phyloP scores from a whole-genome alignment of 805 yeast species.

The Metschnikowia anglica region DNA sequence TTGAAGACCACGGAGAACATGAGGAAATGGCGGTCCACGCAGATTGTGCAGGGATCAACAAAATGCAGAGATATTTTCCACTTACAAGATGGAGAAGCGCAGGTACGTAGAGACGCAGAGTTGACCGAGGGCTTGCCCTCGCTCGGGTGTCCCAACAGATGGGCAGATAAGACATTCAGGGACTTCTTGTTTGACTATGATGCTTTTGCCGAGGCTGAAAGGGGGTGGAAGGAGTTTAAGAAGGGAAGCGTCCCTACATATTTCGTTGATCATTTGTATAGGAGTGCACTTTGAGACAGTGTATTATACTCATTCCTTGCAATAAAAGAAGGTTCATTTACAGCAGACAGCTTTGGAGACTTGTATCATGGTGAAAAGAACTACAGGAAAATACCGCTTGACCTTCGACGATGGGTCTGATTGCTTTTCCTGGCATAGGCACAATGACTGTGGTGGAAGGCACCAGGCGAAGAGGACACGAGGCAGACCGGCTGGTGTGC shows the following conservation, averaged over 20 bases:
- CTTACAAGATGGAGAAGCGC: slow-evolving; percentile 29
- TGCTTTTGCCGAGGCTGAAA: slow-evolving; percentile 25
- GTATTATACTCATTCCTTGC: too few species aligned
- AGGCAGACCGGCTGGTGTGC: too few species aligned
- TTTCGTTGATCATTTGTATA: neutral
- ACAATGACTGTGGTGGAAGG: too few species aligned
- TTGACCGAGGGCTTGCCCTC: slow-evolving; percentile 20
- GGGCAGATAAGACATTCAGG: slow-evolving; percentile 29
- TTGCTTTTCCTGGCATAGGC: too few species aligned
- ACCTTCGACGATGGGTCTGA: too few species aligned
- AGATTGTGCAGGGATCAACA: slow-evolving; percentile 3
- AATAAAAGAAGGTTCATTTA: too few species aligned
- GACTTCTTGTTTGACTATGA: slow-evolving; percentile 28
- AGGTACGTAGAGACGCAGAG: slow-evolving; percentile 23
- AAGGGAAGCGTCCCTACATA: neutral
- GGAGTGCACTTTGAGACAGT: too few species aligned
- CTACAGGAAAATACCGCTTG: too few species aligned
- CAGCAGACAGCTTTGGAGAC: too few species aligned
- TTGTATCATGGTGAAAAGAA: too few species aligned
- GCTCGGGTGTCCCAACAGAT: slow-evolving; percentile 22
- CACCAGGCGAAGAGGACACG: too few species aligned
- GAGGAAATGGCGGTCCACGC: slow-evolving; percentile 9
- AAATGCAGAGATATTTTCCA: slow-evolving; percentile 23
- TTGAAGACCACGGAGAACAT: slow-evolving; percentile 10
- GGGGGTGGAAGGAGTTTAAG: slow-evolving; percentile 18